These are phyloP conservation scores for Yarrowia sp. DNA, from an alignment of 805 yeast species.

Conservation along the genomic window DNA sequence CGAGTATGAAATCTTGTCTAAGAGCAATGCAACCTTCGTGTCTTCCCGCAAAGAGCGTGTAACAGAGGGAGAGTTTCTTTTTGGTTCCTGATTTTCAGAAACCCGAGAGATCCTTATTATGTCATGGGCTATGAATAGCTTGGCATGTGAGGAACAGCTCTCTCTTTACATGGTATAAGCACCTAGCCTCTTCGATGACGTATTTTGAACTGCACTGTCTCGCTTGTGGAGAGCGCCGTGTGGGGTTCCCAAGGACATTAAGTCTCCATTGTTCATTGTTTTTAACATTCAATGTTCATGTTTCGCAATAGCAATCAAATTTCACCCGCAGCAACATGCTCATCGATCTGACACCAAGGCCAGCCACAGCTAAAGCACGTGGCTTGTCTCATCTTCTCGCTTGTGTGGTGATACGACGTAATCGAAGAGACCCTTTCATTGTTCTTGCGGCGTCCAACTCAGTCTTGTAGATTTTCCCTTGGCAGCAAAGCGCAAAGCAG, in stretches of 20 bases:
- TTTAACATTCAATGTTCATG: not conserved
- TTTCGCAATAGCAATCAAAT: conserved; percentile 1
- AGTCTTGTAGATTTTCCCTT: not conserved
- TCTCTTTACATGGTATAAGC: too few species aligned
- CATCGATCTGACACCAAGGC: conserved; percentile 1
- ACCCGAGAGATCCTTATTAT: not conserved
- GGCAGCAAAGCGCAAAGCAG: not conserved
- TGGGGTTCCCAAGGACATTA: not conserved
- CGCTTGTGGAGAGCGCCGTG: too few species aligned
- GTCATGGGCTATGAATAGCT: not conserved
- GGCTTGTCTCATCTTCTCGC: not conserved
- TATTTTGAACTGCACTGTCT: too few species aligned
- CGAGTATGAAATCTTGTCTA: not conserved
- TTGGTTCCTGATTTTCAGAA: conserved; percentile 13
- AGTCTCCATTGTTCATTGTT: not conserved
- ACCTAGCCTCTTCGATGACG: too few species aligned
- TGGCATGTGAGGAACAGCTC: not conserved
- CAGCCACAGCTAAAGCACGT: conserved; percentile 1
- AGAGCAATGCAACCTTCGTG: conserved; percentile 9
- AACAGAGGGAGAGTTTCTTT: not conserved
- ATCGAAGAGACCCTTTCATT: not conserved
- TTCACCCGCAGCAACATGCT: not conserved
- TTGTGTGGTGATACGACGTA: not conserved
- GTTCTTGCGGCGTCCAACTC: not conserved
- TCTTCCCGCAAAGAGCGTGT: not conserved